Percentiles rank a stretch among this genome's conserved stretches.
Evolutionary conservation across 176 grass and related monocot species (phyloP).

Genomic region (Oryza longistaminata): DNA sequence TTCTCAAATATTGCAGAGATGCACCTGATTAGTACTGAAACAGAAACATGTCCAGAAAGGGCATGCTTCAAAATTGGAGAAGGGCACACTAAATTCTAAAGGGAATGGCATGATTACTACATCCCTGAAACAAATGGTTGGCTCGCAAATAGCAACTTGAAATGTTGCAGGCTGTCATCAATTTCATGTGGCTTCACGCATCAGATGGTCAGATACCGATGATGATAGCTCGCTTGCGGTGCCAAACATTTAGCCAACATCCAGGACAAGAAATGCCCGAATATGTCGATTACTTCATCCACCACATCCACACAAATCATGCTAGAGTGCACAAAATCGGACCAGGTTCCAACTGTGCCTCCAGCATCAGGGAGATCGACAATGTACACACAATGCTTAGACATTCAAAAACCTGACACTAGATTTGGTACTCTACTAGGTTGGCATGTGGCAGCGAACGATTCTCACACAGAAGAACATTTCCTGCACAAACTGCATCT

Average conservation of each 20-base stretch:
- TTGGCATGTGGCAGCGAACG: background rate
- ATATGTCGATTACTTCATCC: background rate
- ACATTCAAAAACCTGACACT: background rate
- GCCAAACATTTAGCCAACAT: background rate
- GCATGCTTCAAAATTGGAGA: background rate
- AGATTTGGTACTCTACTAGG: background rate
- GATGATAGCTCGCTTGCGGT: background rate
- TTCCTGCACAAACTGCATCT: background rate
- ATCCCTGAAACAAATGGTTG: background rate
- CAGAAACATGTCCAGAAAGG: background rate
- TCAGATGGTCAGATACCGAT: background rate
- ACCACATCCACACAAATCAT: background rate
- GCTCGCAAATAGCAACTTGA: background rate
- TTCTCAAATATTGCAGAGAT: background rate
- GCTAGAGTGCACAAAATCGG: background rate
- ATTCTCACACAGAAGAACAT: background rate
- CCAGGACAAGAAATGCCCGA: background rate
- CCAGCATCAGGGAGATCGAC: background rate
- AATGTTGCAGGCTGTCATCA: background rate
- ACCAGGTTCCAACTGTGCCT: background rate
- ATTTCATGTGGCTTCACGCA: background rate
- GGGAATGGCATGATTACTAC: background rate
- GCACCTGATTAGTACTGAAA: background rate
- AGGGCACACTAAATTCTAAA: background rate
- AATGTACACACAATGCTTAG: background rate